Conservation (phyloP, 768 basidiomycete genomes). For the Serpula lacrymans region DNA sequence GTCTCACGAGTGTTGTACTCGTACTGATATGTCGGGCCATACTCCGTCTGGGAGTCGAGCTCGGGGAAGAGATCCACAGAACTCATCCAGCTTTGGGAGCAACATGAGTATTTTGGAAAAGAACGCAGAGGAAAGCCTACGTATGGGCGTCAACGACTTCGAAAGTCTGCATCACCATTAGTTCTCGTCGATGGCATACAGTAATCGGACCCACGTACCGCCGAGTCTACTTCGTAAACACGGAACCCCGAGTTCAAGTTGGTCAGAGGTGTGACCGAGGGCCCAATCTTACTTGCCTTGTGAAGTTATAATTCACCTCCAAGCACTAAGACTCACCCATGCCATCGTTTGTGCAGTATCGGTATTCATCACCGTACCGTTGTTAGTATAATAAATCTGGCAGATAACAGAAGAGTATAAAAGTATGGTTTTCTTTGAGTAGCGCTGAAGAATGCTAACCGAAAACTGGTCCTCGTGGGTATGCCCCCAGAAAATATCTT, state of each 20-base stretch:
- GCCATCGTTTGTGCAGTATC: conserved; percentile 53
- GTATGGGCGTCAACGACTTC: conserved; percentile 78
- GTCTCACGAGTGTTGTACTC: conserved; percentile 72
- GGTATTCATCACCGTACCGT: conserved; percentile 56
- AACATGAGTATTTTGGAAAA: not conserved
- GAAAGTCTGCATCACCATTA: conserved; percentile 51
- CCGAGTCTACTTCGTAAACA: conserved; percentile 46
- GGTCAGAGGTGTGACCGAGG: conserved; percentile 65
- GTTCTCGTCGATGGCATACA: not conserved
- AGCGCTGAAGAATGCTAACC: conserved; percentile 31
- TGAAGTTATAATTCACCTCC: conserved; percentile 7
- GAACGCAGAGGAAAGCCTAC: conserved; percentile 34
- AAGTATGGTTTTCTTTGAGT: not conserved
- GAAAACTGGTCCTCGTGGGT: conserved; percentile 72
- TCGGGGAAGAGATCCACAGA: conserved; percentile 57
- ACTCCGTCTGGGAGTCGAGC: conserved; percentile 51
- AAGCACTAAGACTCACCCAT: conserved; percentile 36
- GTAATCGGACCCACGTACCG: conserved; percentile 37
- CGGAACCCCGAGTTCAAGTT: conserved; percentile 75
- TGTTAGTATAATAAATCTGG: conserved; percentile 77
- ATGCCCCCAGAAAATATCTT: conserved; percentile 78
- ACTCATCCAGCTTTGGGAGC: conserved; percentile 50
- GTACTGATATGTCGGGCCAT: conserved; percentile 56
- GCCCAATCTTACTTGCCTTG: conserved; percentile 51
- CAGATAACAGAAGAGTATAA: not conserved